Base-by-base conservation (phyloP, 2,329 filamentous ascomycete species). In the Pseudogymnoascus sp. region DNA sequence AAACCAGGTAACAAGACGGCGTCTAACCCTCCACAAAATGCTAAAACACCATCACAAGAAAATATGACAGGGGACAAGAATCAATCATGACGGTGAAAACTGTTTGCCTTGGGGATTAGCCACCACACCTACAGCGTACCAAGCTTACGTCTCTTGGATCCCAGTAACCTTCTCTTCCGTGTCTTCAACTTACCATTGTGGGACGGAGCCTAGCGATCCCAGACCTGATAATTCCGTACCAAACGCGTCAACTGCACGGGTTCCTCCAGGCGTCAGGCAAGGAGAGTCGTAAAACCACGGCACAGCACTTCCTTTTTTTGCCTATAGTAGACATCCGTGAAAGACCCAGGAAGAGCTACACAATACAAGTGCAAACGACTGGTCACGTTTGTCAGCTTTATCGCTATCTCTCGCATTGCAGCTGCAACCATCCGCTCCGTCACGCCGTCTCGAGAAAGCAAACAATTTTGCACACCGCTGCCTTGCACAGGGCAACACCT, bases 101-200 rank as follows among this genome's bases (percentile, higher is more conserved):
- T 56, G 50, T 56, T 56, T 56, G 50, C 50, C 25, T 56, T 28
- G 50, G 50, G 50, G 50, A 56, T 56, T 56, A 33, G 50, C 50
- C 28, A 56, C 28, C 50, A 56, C 50, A 56, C 50, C 50, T 56
- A 18, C 28, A 33, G 25, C 28, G 28, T 33, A 56, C 50, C 50
- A 56, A 56, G 18, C 50, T 21, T 28, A 33, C 50, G 25, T 56
- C 28, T 56, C 50, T 12, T 56, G 50, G 50, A 56, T 56, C 28
- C 50, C 16, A 33, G 28, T 18, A 33, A 33, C 5, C 50, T 18
- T 56, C n/a, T 12, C 16, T 33, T n/a, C 50, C 28, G 28, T 21
- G 28, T 33, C 50, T 56, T 56, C 50, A 33, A 18, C 50, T 7
- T 56, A 56, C 16, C 6, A 33, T 56, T 56, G 25, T 56, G n/a